Conservation (phyloP, 2,329 filamentous ascomycete genomes). For the Colletotrichum lindemuthianum region DNA sequence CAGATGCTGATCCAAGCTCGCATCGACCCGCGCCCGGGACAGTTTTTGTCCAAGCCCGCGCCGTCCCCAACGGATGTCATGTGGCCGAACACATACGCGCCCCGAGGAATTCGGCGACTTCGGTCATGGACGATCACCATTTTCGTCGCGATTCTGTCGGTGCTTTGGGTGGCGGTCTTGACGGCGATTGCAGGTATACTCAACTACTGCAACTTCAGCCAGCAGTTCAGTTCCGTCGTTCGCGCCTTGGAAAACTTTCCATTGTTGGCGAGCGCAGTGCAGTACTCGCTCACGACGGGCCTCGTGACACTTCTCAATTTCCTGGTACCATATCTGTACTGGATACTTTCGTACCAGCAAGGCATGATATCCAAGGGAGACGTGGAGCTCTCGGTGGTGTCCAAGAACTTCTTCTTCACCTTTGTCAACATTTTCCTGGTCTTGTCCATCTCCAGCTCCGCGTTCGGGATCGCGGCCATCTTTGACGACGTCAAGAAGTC, state of each 20-base stretch:
- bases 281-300: constrained; percentile 78
- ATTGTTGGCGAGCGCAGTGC: constrained; percentile 82
- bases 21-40: constrained; percentile 88
- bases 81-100: constrained; percentile 92
- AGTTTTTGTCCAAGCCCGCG: constrained; percentile 84
- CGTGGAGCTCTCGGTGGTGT: constrained; percentile 92
- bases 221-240: constrained; percentile 76
- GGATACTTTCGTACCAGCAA: constrained; percentile 89
- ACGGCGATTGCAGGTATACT: constrained; percentile 81
- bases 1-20: constrained; percentile 98
- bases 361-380: constrained; percentile 96
- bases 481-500: constrained; percentile 76
- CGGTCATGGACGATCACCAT: constrained; percentile 86
- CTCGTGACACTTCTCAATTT: constrained; percentile 89
- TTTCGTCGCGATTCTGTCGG: constrained; percentile 82
- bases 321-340: constrained; percentile 92
- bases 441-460: constrained; percentile 89
- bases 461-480: constrained; percentile 82
- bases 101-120: constrained; percentile 76
- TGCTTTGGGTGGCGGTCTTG: constrained; percentile 89
- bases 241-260: constrained; percentile 73
- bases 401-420: constrained; percentile 99
- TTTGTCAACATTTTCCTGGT: constrained; percentile 99
- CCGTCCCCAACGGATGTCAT: constrained; percentile 93
- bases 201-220: constrained; percentile 82